phyloP scores from a whole-genome alignment of 352 stramenopile species.

The Phytophthora meadii region DNA sequence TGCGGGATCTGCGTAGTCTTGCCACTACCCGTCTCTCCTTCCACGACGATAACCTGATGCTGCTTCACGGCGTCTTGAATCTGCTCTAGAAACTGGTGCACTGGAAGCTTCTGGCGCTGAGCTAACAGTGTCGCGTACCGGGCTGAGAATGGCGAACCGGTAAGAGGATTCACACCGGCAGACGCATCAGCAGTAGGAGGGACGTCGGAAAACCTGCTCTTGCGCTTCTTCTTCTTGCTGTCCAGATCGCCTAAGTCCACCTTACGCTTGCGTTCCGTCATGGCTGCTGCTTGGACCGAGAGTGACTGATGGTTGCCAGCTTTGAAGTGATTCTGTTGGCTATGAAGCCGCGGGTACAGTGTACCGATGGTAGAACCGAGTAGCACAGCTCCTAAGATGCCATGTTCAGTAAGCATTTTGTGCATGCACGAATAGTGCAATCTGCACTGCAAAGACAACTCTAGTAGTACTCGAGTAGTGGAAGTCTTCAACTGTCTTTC shows the following conservation, averaged over 20 bases:
- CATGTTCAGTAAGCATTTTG: no score
- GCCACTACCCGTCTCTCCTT: constrained; percentile 98
- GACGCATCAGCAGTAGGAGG: constrained; percentile 28
- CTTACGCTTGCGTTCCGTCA: constrained; percentile 74
- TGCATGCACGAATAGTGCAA: no score
- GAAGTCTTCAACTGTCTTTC: no score
- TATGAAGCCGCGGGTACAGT: not conserved
- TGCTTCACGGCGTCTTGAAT: constrained; percentile 96
- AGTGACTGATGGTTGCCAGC: constrained; percentile 16
- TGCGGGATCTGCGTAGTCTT: constrained; percentile 98
- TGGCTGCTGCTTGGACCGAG: constrained; percentile 26
- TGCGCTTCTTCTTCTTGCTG: constrained; percentile 64
- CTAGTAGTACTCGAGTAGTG: no score
- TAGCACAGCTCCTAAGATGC: not conserved
- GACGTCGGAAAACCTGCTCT: constrained; percentile 82
- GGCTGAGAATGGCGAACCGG: constrained; percentile 83
- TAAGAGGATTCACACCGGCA: constrained; percentile 91
- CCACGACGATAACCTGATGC: constrained; percentile 97
- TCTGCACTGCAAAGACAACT: no score
- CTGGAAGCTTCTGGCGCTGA: constrained; percentile 96
- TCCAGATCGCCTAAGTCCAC: constrained; percentile 64
- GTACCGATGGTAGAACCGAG: no score
- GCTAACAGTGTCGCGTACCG: constrained; percentile 94
- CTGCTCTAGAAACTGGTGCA: constrained; percentile 97
- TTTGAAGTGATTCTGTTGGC: constrained; percentile 11